Conservation (phyloP, 2,329 filamentous ascomycete genomes). For the Ophiocordyceps unilateralis region DNA sequence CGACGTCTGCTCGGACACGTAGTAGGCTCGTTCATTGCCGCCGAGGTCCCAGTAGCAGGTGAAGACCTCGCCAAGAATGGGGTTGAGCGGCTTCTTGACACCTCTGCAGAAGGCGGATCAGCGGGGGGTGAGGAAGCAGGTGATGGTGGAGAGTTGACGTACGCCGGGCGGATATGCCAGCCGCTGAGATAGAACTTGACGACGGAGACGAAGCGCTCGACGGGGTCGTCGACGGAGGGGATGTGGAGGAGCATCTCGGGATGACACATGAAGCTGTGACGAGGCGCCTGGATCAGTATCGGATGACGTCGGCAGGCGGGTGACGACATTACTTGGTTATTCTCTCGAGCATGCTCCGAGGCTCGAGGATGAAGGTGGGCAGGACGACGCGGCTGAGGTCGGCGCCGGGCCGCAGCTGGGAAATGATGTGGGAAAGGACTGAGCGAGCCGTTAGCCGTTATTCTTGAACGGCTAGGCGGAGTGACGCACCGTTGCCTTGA, state of each 20-base stretch:
- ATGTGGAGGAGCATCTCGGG: conserved; percentile 88
- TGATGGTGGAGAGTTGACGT: conserved; percentile 19
- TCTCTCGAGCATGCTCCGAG: conserved; percentile 91
- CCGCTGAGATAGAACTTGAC: conserved; percentile 97
- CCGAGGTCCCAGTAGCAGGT: conserved; percentile 91
- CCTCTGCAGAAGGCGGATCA: conserved; percentile 40
- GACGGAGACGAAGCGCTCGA: conserved; percentile 80
- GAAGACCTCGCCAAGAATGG: conserved; percentile 86
- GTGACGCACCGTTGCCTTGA: conserved; percentile 69
- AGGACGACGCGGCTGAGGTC: conserved; percentile 88
- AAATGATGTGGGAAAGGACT: conserved; percentile 96
- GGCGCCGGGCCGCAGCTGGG: conserved; percentile 84
- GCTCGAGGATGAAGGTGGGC: conserved; percentile 95
- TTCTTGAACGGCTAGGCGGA: not conserved
- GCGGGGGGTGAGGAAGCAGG: not conserved
- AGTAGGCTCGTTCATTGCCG: conserved; percentile 75
- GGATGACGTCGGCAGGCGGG: not conserved
- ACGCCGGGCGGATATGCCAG: conserved; percentile 98
- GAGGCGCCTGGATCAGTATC: not conserved
- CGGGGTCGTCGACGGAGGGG: conserved; percentile 71
- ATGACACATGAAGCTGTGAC: conserved; percentile 91
- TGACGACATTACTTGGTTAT: conserved; percentile 70
- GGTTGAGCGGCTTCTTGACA: conserved; percentile 96
- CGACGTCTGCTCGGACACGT: conserved; percentile 93
- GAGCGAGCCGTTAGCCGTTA: not conserved